These are phyloP conservation scores for Pichia manshurica DNA, from an alignment of 805 yeast genomes.

Conservation along the genomic window DNA sequence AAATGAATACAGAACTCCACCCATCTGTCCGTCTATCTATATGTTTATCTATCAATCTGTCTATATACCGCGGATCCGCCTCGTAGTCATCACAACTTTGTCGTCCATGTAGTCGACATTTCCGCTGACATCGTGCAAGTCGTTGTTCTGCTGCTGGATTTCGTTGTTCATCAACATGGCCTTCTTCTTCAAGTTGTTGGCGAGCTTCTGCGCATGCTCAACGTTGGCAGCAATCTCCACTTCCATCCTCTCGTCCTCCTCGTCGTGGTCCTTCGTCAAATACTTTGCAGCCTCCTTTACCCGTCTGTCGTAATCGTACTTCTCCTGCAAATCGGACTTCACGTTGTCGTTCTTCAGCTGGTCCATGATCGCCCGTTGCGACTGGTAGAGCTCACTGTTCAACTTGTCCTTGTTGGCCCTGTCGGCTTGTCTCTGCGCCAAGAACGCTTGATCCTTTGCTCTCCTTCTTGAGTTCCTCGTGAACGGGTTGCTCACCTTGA, in stretches of 20 bases:
- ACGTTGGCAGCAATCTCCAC: conserved; percentile 78
- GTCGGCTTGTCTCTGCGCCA: conserved; percentile 38
- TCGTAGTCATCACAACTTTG: conserved; percentile 42
- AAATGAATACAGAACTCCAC: too few relatives aligned
- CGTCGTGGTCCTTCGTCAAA: conserved; percentile 76
- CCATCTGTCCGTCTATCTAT: too few relatives aligned
- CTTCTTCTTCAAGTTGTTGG: conserved; percentile 63
- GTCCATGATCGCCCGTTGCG: conserved; percentile 29
- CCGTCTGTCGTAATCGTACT: conserved; percentile 47
- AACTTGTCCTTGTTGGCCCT: conserved; percentile 26
- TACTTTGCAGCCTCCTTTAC: conserved; percentile 59
- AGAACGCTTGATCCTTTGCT: conserved; percentile 66
- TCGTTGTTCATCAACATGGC: conserved; percentile 74
- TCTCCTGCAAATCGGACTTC: conserved; percentile 31
- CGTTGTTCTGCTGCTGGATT: conserved; percentile 68
- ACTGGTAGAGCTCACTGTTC: conserved; percentile 22
- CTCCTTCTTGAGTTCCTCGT: conserved; percentile 70
- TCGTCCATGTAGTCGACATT: conserved; percentile 82
- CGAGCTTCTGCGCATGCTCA: conserved; percentile 65
- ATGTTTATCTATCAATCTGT: too few relatives aligned
- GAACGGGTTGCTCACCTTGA: conserved; percentile 81
- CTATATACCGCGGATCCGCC: conserved; percentile 30
- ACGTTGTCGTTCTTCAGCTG: conserved; percentile 42
- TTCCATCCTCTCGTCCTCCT: conserved; percentile 91
- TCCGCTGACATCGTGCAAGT: conserved; percentile 72